Conservation (phyloP, 2,329 filamentous ascomycete genomes). For the Emergomyces africanus region DNA sequence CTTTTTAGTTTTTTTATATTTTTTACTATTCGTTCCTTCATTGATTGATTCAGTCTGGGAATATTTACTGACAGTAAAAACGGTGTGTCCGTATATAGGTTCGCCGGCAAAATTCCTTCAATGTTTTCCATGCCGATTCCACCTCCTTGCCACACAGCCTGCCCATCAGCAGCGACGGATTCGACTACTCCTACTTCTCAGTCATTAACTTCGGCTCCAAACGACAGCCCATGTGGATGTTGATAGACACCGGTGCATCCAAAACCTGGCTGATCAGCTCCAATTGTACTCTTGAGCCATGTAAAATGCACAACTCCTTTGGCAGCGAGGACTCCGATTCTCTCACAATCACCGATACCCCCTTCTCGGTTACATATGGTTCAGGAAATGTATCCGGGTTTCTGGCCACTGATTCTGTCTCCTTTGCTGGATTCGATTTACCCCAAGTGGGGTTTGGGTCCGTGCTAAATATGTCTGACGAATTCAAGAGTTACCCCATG, state of each 20-base stretch:
- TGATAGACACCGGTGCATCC: constrained; percentile 43
- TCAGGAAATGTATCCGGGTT: constrained; percentile 59
- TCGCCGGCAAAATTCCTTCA: constrained; percentile 37
- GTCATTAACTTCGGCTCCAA: constrained; percentile 38
- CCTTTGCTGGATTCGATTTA: constrained; percentile 50
- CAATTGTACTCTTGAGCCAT: constrained; percentile 53
- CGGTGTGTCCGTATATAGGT: constrained; percentile 14
- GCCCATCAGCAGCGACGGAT: constrained; percentile 41
- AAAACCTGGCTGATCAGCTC: constrained; percentile 77
- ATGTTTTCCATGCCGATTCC: constrained; percentile 28
- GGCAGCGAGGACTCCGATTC: constrained; percentile 53
- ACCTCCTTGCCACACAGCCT: constrained; percentile 35
- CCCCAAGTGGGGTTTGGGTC: constrained; percentile 50
- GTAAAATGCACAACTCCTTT: constrained; percentile 57
- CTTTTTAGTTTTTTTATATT: too few species aligned
- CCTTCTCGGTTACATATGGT: constrained; percentile 62
- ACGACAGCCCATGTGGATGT: constrained; percentile 39
- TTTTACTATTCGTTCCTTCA: background rate
- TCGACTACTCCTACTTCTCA: constrained; percentile 43
- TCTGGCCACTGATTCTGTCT: constrained; percentile 53
- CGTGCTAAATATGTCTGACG: constrained; percentile 55
- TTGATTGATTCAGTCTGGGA: background rate
- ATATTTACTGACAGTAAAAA: constrained; percentile 6
- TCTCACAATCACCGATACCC: constrained; percentile 39
- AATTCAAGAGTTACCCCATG: constrained; percentile 69